Evolutionary conservation across 768 basidiomycete species (phyloP).

Genomic region (Nevesoporus exiguus): DNA sequence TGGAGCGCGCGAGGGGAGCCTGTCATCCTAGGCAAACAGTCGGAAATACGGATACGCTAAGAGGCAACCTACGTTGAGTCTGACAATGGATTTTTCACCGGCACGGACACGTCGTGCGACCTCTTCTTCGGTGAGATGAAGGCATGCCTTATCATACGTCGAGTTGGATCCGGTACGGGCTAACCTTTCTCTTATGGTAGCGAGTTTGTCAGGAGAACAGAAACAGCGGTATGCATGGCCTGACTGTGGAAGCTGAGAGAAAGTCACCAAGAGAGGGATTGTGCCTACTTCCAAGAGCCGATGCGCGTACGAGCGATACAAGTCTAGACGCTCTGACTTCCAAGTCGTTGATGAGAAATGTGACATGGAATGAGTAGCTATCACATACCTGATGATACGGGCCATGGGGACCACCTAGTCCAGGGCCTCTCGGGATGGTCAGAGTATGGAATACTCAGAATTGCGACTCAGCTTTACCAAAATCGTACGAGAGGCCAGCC

Average conservation of each 20-base stretch:
- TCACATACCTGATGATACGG: constrained; percentile 80
- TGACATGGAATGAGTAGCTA: not conserved
- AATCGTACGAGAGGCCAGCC: constrained; percentile 91
- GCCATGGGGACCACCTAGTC: constrained; percentile 65
- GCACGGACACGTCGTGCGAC: constrained; percentile 66
- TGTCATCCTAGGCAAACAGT: constrained; percentile 47
- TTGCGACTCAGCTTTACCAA: constrained; percentile 50
- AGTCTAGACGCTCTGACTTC: constrained; percentile 84
- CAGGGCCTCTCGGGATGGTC: constrained; percentile 57
- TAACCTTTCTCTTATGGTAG: constrained; percentile 63
- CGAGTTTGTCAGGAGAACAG: constrained; percentile 72
- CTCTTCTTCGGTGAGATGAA: constrained; percentile 86
- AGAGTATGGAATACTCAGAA: not conserved
- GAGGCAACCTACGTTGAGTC: constrained; percentile 71
- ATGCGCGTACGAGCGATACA: constrained; percentile 73
- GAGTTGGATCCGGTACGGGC: constrained; percentile 69
- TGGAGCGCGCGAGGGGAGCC: constrained; percentile 47
- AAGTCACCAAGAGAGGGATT: not conserved
- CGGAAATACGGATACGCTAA: not conserved
- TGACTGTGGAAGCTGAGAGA: constrained; percentile 42
- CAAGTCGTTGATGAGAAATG: constrained; percentile 3
- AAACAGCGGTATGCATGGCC: constrained; percentile 95
- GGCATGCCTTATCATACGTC: constrained; percentile 86
- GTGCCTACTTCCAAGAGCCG: constrained; percentile 69
- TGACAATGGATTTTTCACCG: constrained; percentile 77